Base-by-base conservation (phyloP, 306 rosid genomes). In the Acmispon strigosus region DNA sequence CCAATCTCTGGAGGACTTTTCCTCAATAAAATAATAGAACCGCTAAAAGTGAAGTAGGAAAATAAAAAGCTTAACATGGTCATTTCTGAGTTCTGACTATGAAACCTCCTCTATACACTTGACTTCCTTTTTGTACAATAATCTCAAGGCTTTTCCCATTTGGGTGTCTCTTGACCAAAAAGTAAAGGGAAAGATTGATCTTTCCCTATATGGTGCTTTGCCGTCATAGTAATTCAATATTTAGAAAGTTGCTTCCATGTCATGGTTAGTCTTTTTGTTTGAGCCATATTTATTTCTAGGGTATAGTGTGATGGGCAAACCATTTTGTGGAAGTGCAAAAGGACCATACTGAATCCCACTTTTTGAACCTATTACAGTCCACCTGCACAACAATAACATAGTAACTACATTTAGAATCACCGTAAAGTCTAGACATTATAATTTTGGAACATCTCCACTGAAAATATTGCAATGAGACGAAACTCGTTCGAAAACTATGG, bases 311-410 rank as follows among this genome's bases (percentile, higher is more conserved):
- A 94, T 83, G 76, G 98, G 98, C 79, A 94, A 78, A 0, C 98
- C 98, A 74, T 89, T 86, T 19, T 78, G 86, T 62, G 98, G 98
- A 77, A 94, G 92, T 7, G 88, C 93, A 85, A 94, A 94, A 47
- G 98, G 98, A 2, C 90, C 98, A 79, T 94, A 94, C 24, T 94
- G 98, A 44, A 90, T 84, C 14, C 97, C 98, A 80, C 82, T 84
- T 58, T 87, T 83, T 39, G 57, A 80, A 48, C 95, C 95, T n/a
- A 55, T 81, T 16, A 75, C 22, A 29, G 80, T 68, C 98, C 98
- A 94, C 73, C 96, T 90, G 80, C 91, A 82, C 7, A 54, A 67
- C 8, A 47, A 45, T 22, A 72, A 59, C 7, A 0, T 15, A 54
- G 34, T 12, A 53, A 0, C 8, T 7, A 55, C 6, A 10, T 4